Evolutionary conservation across 768 basidiomycete genomes (phyloP).

Genomic region (Paxillus ammoniavirescens): DNA sequence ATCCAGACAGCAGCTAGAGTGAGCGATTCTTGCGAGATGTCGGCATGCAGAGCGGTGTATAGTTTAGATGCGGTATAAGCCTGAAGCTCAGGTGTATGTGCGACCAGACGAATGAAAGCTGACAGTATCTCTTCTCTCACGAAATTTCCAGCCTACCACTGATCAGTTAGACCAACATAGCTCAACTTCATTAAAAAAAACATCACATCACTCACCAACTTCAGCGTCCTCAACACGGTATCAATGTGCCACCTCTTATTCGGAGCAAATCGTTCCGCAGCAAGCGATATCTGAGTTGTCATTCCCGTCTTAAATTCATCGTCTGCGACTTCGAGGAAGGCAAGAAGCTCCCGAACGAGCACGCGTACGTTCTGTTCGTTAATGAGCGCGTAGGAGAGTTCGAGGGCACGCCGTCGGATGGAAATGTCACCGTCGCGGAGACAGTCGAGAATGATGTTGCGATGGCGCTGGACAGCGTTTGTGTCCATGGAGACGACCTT

Average conservation of each 20-base stretch:
- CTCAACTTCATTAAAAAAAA: not conserved
- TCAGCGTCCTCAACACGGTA: constrained; percentile 88
- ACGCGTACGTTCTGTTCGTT: constrained; percentile 93
- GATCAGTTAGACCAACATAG: constrained; percentile 3
- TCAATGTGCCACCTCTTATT: constrained; percentile 99
- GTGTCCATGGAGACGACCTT: constrained; percentile 98
- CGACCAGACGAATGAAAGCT: constrained; percentile 92
- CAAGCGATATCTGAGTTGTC: constrained; percentile 95
- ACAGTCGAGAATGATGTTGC: constrained; percentile 98
- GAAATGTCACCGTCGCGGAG: constrained; percentile 99
- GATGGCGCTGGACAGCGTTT: constrained; percentile 95
- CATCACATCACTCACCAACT: constrained; percentile 58
- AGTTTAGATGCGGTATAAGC: constrained; percentile 92
- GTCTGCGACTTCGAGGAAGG: constrained; percentile 97
- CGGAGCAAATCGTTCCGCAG: constrained; percentile 94
- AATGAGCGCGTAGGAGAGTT: constrained; percentile 95
- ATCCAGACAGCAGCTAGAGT: constrained; percentile 94
- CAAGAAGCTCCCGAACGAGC: constrained; percentile 87
- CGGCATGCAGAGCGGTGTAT: constrained; percentile 80
- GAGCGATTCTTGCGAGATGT: constrained; percentile 95
- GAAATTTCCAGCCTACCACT: constrained; percentile 87
- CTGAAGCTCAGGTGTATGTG: constrained; percentile 96
- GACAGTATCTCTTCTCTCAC: constrained; percentile 96
- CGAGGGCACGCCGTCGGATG: constrained; percentile 93
- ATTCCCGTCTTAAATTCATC: constrained; percentile 98